Percentiles rank a stretch among this genome's conserved stretches.
Conservation (phyloP, 2,329 filamentous ascomycete species). For the Pseudogymnoascus sp. region DNA sequence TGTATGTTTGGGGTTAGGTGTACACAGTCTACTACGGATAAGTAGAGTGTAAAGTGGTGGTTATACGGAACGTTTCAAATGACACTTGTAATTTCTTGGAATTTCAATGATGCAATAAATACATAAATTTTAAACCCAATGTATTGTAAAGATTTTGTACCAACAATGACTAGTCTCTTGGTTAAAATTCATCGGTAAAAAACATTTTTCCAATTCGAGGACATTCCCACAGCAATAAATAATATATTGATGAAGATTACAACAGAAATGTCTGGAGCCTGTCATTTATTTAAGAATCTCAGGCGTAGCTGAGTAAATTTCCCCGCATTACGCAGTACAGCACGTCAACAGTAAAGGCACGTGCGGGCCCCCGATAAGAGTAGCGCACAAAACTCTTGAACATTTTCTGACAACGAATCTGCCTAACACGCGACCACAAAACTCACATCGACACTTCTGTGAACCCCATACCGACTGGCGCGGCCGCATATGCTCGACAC, state of each 20-base stretch:
- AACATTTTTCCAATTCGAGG: neutral
- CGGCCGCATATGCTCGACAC: neutral
- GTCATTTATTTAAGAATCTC: neutral
- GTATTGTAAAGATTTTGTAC: neutral
- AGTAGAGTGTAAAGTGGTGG: neutral
- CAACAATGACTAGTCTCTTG: neutral
- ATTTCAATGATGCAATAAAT: conserved; percentile 6
- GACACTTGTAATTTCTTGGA: conserved; percentile 3
- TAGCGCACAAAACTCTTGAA: conserved; percentile 8
- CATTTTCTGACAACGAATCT: conserved; percentile 5
- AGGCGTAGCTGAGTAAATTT: neutral
- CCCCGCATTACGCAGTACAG: conserved; percentile 3
- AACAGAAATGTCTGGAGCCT: neutral
- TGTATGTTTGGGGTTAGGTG: conserved; percentile 8
- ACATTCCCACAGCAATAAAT: neutral
- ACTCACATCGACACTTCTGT: neutral
- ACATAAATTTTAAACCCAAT: neutral
- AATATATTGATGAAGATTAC: neutral
- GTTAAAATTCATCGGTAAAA: neutral
- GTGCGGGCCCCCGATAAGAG: conserved; percentile 8
- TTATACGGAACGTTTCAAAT: conserved; percentile 1
- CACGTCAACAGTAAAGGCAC: conserved; percentile 6
- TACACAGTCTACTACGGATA: conserved; percentile 7
- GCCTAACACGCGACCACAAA: conserved; percentile 9
- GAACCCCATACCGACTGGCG: neutral